These are phyloP conservation scores for Aurantiochytrium sp. DNA, from an alignment of 108 stramenopile genomes.

Conservation along the genomic window DNA sequence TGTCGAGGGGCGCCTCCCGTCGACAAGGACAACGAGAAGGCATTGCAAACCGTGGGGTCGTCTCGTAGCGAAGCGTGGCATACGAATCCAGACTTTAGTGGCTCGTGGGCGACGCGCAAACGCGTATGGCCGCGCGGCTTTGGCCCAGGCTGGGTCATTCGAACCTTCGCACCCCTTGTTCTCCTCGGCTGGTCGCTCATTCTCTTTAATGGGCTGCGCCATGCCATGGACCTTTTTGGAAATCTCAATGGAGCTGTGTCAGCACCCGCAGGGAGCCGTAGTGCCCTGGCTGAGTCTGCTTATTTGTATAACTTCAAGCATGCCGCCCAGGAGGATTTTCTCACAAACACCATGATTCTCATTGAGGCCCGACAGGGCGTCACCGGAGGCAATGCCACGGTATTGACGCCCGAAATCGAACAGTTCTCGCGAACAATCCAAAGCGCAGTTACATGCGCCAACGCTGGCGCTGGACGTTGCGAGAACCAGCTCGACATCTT, in stretches of 20 bases:
- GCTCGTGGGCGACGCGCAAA: not conserved
- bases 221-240: not conserved
- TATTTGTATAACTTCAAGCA: not conserved
- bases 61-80: not conserved
- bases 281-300: not conserved
- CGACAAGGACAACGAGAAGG: not conserved
- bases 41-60: not conserved
- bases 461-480: not conserved
- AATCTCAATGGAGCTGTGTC: not conserved
- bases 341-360: not conserved
- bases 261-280: not conserved
- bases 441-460: not conserved
- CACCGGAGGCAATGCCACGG: not conserved
- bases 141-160: not conserved
- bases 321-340: not conserved
- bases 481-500: not conserved
- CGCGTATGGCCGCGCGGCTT: constrained; percentile 2
- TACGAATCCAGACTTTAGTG: not conserved
- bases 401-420: not conserved
- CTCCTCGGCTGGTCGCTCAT: not conserved
- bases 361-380: not conserved
- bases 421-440: not conserved
- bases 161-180: not conserved
- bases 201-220: not conserved
- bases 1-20: not conserved